Base-by-base conservation (phyloP, 73 alveolate species). In the Paramecium pentaurelia region DNA sequence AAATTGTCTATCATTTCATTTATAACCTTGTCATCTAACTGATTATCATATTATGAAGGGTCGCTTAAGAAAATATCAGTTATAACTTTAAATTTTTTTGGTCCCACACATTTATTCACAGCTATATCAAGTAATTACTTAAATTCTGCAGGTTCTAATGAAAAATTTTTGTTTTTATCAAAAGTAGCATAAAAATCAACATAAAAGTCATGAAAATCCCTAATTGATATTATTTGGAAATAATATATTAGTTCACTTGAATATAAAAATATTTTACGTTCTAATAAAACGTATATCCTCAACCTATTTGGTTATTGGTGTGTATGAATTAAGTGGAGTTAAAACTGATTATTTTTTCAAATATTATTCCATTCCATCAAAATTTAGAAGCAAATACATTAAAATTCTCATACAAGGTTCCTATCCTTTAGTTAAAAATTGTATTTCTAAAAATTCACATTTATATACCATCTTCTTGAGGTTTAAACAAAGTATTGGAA, bases 171-270 rank as follows among this genome's bases (percentile, higher is more conserved):
- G 37, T 75, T 40, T 75, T 75, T 75, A 75, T 75, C 88, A 37
- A 75, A 75, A 40, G 88, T 37, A 32, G 68, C 88, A 36, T 75
- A 75, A 37, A 75, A 75, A 37, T 75, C 88, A 32, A 75, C 88
- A 75, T 75, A 75, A 75, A 75, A 75, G 38, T 75, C 88, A 75
- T 75, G 60, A 22, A 75, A 40, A 32, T 75, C 88, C 4, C 88
- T 37, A 16, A 40, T 42, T 9, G 88, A 75, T 8, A 27, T 32
- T 75, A 75, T 11, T 32, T 37, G 20, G 37, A 75, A 75, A 75
- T 75, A 75, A 10, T 75, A 75, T 16, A 75, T 36, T 12, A 75
- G 42, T 75, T 75, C 88, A 54, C 70, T 54, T 18, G 32, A 16
- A 54, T 54, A 54, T 54, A 18, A n/a, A 54, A 4, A 54, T 54